Percentiles rank a stretch among this genome's conserved stretches.
Conservation (phyloP, 495 filamentous ascomycete species). For the Neurospora cerealis region DNA sequence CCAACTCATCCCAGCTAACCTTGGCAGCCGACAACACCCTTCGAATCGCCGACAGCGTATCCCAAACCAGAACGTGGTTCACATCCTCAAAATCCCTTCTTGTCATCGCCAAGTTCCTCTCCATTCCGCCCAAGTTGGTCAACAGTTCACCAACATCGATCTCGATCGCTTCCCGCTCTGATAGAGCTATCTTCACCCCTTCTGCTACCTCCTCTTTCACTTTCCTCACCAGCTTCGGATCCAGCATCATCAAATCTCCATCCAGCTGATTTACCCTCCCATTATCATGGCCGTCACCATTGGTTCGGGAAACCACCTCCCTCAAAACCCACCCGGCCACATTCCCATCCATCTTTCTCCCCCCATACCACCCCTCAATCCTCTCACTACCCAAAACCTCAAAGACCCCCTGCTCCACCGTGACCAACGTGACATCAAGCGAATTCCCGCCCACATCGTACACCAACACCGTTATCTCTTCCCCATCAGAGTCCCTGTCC, state of each 20-base stretch:
- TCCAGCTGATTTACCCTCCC: conserved; percentile 55
- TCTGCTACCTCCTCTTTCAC: conserved; percentile 88
- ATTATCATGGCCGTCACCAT: conserved; percentile 63
- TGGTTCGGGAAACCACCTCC: conserved; percentile 28
- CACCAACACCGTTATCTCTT: conserved; percentile 72
- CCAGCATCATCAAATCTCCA: conserved; percentile 60
- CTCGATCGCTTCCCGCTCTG: conserved; percentile 84
- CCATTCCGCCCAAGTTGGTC: conserved; percentile 53
- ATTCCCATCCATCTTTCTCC: not conserved
- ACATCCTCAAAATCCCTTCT: conserved; percentile 95
- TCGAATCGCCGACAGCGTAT: conserved; percentile 88
- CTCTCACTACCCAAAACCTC: conserved; percentile 54
- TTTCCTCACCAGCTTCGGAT: conserved; percentile 93
- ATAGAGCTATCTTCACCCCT: conserved; percentile 95
- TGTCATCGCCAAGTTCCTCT: conserved; percentile 92
- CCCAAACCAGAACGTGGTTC: conserved; percentile 90
- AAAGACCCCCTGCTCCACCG: conserved; percentile 85
- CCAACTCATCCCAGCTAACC: conserved; percentile 57
- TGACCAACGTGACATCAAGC: conserved; percentile 95
- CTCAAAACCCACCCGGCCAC: conserved; percentile 37
- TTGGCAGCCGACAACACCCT: conserved; percentile 81
- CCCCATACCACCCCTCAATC: not conserved
- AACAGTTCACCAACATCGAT: conserved; percentile 94
- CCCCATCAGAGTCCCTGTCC: conserved; percentile 50
- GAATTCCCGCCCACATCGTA: conserved; percentile 99